Evolutionary conservation across 2,329 filamentous ascomycete genomes (phyloP), one percentile per base, ranked within the genome.

Genomic region (Sphaerostilbella broomeana): DNA sequence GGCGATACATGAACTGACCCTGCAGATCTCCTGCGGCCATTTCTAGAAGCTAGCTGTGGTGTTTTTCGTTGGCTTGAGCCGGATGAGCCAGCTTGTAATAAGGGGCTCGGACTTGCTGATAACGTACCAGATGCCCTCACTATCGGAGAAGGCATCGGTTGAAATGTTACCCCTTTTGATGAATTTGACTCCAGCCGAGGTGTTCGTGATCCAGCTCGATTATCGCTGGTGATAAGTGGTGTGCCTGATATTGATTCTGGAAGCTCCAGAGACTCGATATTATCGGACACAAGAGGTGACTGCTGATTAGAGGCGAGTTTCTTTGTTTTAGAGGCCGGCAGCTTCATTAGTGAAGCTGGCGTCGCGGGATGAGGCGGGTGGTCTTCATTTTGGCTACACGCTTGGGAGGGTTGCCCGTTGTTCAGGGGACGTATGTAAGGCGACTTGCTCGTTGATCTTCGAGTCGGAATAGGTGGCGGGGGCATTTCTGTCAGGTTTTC

Each of bases 341-440:
- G 70, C 52, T 79, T 83, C 84, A 95, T 95, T 43, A 95, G 64
- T 6, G 88, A 94, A 7, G 89, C 86, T 1, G 88, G 88, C 0
- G 88, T 94, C 2, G 86, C 88, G 9, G 86, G 85, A 37, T 79
- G 77, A 51, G 64, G 67, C 36, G 67, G 68, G 16, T 63, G 52
- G 8, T 42, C 45, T 20, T 25, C 41, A 5, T 39, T 47, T 16
- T 25, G 31, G 13, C 21, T 12, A 12, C 22, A 9, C 16, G 16
- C 29, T 9, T 26, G 33, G 11, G 16, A 22, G 6, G 33, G 16
- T 27, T 54, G 51, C 11, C 52, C 47, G 29, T 43, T 52, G 18
- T 50, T 68, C 51, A 81, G 75, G 5, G 79, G 72, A 36, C 68
- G 64, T 15, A 87, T 75, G 43, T 79, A 79, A 8, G 84, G 82